phyloP scores from a whole-genome alignment of 768 basidiomycete genomes.

The Tricholoma sp. region DNA sequence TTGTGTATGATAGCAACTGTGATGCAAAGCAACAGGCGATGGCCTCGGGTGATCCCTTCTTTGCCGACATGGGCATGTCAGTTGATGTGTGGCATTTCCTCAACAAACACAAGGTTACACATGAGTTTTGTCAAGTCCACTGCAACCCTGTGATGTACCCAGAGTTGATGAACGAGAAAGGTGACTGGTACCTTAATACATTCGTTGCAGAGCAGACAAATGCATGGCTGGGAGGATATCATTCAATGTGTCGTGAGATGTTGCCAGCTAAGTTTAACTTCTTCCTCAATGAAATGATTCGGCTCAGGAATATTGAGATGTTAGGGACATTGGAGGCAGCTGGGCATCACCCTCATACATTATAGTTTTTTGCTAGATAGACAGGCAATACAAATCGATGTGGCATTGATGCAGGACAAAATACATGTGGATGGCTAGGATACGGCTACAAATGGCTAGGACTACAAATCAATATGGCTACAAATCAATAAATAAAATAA shows the following conservation, averaged over 20 bases:
- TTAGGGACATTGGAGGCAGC: neutral
- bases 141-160: too few species aligned
- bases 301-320: neutral
- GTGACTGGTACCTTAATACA: neutral
- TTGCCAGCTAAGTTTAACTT: neutral
- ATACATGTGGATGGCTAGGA: neutral
- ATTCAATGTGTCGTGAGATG: neutral
- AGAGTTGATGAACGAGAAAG: neutral
- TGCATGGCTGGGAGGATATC: too few species aligned
- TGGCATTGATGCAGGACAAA: neutral
- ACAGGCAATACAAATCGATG: neutral
- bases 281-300: too few species aligned
- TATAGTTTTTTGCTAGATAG: neutral
- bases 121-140: too few species aligned
- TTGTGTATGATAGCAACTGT: too few species aligned
- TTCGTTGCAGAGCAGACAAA: too few species aligned
- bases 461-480: neutral
- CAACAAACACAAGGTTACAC: too few species aligned
- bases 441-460: neutral
- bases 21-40: too few species aligned
- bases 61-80: too few species aligned
- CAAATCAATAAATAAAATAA: neutral
- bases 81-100: too few species aligned
- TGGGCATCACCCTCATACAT: too few species aligned
- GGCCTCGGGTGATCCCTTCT: too few species aligned